Conservation (phyloP, 1,139 yeast species). For the Magnusiomyces paraingens region DNA sequence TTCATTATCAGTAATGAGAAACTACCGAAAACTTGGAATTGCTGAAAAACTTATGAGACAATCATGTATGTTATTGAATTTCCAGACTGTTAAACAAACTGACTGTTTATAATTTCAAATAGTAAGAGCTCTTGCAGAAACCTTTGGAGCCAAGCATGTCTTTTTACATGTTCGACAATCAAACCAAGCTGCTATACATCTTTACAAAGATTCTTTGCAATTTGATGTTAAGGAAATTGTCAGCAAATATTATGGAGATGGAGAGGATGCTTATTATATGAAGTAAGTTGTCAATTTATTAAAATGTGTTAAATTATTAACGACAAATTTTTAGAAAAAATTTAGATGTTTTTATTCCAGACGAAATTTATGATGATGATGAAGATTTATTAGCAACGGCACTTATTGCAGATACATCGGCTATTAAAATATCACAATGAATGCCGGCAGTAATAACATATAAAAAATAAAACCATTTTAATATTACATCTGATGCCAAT, state of each 20-base stretch:
- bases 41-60: conserved; percentile 94
- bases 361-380: conserved; percentile 26
- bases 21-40: conserved; percentile 89
- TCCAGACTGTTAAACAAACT: background rate
- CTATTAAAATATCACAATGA: too few relatives aligned
- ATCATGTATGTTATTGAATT: conserved; percentile 34
- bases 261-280: conserved; percentile 99
- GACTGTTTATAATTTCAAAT: background rate
- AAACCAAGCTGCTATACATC: conserved; percentile 88
- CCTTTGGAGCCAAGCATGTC: conserved; percentile 76
- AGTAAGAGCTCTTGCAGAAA: conserved; percentile 69
- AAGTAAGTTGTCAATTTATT: conserved; percentile 30
- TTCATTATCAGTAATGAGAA: conserved; percentile 88
- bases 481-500: too few relatives aligned
- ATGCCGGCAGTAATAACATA: too few relatives aligned
- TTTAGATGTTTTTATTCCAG: conserved; percentile 19
- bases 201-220: conserved; percentile 77
- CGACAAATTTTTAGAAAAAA: conserved; percentile 14
- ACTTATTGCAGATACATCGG: conserved; percentile 12
- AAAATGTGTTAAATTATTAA: conserved; percentile 34
- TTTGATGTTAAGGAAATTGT: conserved; percentile 79
- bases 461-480: too few relatives aligned
- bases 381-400: conserved; percentile 27
- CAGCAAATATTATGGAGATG: conserved; percentile 87
- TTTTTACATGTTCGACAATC: conserved; percentile 91